phyloP scores from a whole-genome alignment of 163 green algal species.

The Trebouxia gelatinosa region DNA sequence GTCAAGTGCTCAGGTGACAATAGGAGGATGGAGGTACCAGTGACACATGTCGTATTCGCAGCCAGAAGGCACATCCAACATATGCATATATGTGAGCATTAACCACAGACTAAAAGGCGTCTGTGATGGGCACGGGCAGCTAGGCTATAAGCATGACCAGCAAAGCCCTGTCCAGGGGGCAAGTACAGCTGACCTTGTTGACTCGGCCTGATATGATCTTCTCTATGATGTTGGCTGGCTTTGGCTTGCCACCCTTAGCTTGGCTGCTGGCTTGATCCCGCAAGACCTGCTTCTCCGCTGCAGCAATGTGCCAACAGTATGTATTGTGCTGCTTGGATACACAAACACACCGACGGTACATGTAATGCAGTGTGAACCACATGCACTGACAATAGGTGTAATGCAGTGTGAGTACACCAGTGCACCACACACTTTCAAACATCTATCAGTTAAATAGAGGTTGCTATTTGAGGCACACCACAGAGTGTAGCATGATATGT shows the following conservation, averaged over 20 bases:
- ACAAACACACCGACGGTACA: too few relatives aligned
- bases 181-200: constrained; percentile 34
- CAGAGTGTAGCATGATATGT: too few relatives aligned
- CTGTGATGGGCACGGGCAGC: neutral
- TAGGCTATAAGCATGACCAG: too few relatives aligned
- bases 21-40: too few relatives aligned
- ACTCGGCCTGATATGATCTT: constrained; percentile 69
- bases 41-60: too few relatives aligned
- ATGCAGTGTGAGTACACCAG: neutral
- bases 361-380: too few relatives aligned
- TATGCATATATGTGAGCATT: neutral
- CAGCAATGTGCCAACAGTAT: too few relatives aligned
- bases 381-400: too few relatives aligned
- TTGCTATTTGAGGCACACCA: too few relatives aligned
- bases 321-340: too few relatives aligned
- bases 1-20: too few relatives aligned
- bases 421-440: neutral
- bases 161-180: neutral
- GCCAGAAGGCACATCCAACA: neutral
- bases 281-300: constrained; percentile 50
- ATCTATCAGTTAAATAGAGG: too few relatives aligned
- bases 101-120: neutral
- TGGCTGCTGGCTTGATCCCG: constrained; percentile 43
- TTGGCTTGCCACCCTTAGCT: constrained; percentile 51
- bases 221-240: constrained; percentile 62